Evolutionary conservation across 2,329 filamentous ascomycete species (phyloP), one percentile per base, ranked within the genome.

Genomic region (Epichloe aotearoae): DNA sequence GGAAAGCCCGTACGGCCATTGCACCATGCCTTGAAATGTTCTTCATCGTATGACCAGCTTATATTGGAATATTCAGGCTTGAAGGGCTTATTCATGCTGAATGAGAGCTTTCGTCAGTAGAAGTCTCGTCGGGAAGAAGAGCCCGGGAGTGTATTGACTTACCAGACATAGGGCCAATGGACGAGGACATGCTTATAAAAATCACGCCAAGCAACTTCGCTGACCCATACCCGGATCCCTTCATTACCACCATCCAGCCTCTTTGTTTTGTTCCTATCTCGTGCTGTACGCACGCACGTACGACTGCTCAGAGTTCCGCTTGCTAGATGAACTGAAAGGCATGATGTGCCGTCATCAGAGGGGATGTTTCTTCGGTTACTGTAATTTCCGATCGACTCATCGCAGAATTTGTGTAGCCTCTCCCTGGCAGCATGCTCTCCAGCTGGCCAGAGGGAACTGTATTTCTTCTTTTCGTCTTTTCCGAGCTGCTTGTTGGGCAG

Each of bases 121-220:
- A 11, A 14, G 7, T 20, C 4, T 36, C 8, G 8, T 11, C 19
- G 2, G 41, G 37, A 26, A 23, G 10, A 44, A 20, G 34, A 23
- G 8, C 36, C 33, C 39, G n/a, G 6, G 14, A 34, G 20, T 2
- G 14, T 7, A 15, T 46, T 19, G 19, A 64, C 74, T 61, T 66
- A 82, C 81, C 83, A 88, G 6, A 89, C 73, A 59, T 89, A 90
- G 0, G 90, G 90, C 87, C 88, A 95, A 53, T 90, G 72, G 0
- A 83, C 86, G 5, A 95, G 69, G 3, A 95, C 86, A 62, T 93
- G 86, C 60, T 83, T 88, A 69, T 94, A 94, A 61, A 94, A 94
- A 60, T 94, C 88, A 14, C 88, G 74, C 88, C 88, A 93, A 0
- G 86, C 88, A 3, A 94, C 74, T 64, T 94, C 88, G 49, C 82